Percentiles rank a stretch among this genome's conserved stretches.
Evolutionary conservation across 139 green algal genomes (phyloP).

Genomic region (Chlorella sp.): DNA sequence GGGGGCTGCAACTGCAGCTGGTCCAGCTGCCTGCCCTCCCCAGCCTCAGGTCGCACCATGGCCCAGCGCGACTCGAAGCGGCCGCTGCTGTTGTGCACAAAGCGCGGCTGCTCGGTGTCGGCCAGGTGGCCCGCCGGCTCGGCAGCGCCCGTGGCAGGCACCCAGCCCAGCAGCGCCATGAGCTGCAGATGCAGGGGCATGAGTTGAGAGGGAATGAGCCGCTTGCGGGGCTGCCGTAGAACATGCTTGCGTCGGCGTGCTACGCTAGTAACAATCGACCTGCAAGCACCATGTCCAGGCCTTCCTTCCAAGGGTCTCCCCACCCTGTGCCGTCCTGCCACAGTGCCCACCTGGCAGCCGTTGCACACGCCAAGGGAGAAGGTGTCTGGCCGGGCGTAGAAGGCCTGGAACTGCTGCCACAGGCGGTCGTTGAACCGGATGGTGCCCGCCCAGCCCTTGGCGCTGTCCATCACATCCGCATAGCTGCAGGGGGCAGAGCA

Average conservation of each 20-base stretch:
- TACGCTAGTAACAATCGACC: too few species aligned
- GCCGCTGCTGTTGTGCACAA: conserved; percentile 95
- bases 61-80: conserved; percentile 89
- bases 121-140: conserved; percentile 47
- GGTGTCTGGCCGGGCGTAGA: conserved; percentile 84
- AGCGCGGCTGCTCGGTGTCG: conserved; percentile 91
- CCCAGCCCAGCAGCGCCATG: conserved; percentile 98
- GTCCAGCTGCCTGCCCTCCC: too few species aligned
- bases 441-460: conserved; percentile 97
- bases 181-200: conserved; percentile 52
- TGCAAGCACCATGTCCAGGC: too few species aligned
- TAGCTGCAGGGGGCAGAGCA: conserved; percentile 60
- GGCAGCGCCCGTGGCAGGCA: conserved; percentile 64
- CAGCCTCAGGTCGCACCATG: conserved; percentile 61
- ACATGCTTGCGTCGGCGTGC: too few species aligned
- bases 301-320: too few species aligned
- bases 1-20: too few species aligned
- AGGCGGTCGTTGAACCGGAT: conserved; percentile 95
- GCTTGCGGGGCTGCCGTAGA: too few species aligned
- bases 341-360: conserved; percentile 94
- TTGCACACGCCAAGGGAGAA: conserved; percentile 99
- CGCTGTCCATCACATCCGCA: conserved; percentile 96
- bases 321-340: too few species aligned
- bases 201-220: too few species aligned
- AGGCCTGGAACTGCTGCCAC: conserved; percentile 87